Evolutionary conservation across 2,329 filamentous ascomycete species (phyloP), one percentile per base, ranked within the genome.

Genomic region (Aspergillus caelatus): DNA sequence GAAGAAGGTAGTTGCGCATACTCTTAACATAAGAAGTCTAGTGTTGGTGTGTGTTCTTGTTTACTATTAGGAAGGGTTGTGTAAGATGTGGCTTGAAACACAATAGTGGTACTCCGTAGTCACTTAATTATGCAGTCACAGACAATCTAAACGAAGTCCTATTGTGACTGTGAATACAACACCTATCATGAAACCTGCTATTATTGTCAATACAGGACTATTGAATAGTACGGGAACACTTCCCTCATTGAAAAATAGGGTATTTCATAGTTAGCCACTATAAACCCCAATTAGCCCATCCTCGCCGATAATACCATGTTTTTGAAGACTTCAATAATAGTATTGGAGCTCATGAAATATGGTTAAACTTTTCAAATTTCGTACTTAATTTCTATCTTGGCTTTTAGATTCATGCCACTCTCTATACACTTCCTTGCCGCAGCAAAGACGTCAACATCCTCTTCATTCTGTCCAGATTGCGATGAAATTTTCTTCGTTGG

Each of bases 401-500:
- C 28, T n/a, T 52, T n/a, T 23, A 52, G n/a, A 28, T 21, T 12
- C 28, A 32, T n/a, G 10, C 6, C 3, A 9, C 9, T 52, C 48
- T 32, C 9, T 16, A 32, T 34, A 32, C 48, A 21, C 19, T 23
- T 19, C 6, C 48, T 30, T 30, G n/a, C 14, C 16, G 2, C 28
- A 21, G 45, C 5, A 30, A 34, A 52, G 16, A 21, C 28, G 10
- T 32, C 48, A 32, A 5, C 19, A 16, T 11, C 36, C 16, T 59
- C 28, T 39, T 28, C 21, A 21, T 26, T 55, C 28, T 26, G 41
- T 26, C 45, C 68, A 60, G 26, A 67, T 68, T 62, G 61, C 28
- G 9, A 52, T 52, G 48, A 34, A 32, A 12, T 30, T 43, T 36
- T 57, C 26, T 19, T 67, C 66, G 11, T 68, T 68, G 61, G 70